Conservation (phyloP, 2,329 filamentous ascomycete species). For the Geosmithia morbida region DNA sequence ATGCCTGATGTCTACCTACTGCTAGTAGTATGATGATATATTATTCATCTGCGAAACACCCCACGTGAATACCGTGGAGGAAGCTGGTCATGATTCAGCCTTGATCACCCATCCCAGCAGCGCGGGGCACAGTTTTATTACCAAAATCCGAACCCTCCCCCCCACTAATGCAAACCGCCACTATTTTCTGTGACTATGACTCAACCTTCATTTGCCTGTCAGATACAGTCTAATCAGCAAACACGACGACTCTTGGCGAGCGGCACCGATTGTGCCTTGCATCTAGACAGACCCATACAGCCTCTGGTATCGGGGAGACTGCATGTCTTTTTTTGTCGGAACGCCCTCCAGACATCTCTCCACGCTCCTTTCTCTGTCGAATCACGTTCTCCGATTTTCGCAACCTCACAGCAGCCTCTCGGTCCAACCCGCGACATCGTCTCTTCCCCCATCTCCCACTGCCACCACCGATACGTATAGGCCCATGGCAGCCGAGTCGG, state of each 20-base stretch:
- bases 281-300: not conserved
- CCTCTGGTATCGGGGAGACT: not conserved
- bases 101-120: not conserved
- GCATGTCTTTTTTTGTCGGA: no score
- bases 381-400: not conserved
- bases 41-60: no score
- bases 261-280: not conserved
- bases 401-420: not conserved
- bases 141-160: not conserved
- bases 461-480: not conserved
- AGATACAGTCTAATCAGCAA: not conserved
- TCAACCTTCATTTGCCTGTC: not conserved
- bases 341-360: not conserved
- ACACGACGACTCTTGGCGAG: not conserved
- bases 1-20: no score
- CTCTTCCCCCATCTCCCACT: not conserved
- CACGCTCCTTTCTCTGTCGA: not conserved
- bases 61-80: no score
- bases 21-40: no score
- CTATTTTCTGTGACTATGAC: not conserved
- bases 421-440: not conserved
- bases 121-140: not conserved
- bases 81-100: not conserved
- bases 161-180: not conserved
- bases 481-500: conserved; percentile 1